Conservation (phyloP, 331 rosid species). For the Malus hybrid region DNA sequence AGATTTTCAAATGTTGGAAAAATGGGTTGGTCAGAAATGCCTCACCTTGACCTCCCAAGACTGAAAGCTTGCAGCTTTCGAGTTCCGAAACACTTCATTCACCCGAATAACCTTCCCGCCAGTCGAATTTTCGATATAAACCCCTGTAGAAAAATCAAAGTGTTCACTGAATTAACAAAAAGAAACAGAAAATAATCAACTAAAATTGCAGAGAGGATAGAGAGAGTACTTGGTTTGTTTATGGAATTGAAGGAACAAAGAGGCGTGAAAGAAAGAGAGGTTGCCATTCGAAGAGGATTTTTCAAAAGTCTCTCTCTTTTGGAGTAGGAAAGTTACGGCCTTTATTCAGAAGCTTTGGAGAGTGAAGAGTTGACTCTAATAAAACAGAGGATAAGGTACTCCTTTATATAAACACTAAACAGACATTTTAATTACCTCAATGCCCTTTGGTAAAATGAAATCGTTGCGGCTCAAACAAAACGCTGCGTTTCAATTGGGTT, state of each 20-base stretch:
- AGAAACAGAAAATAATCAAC: background rate
- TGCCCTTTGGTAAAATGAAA: constrained; percentile 35
- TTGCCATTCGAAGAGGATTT: constrained; percentile 48
- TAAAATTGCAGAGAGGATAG: background rate
- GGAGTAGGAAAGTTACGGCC: no score
- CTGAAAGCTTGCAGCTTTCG: constrained; percentile 48
- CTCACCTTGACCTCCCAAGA: constrained; percentile 76
- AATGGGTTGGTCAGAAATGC: constrained; percentile 14
- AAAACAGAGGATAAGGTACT: constrained; percentile 32
- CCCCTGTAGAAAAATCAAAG: constrained; percentile 23
- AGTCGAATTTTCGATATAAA: constrained; percentile 35
- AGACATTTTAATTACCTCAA: constrained; percentile 14
- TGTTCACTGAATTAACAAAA: background rate
- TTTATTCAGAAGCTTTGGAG: background rate
- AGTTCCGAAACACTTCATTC: constrained; percentile 41
- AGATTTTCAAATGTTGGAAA: background rate
- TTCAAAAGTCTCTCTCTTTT: no score
- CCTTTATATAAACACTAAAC: no score
- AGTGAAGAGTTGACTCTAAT: background rate
- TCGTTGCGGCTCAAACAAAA: background rate
- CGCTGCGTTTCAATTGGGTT: no score
- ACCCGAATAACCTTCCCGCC: constrained; percentile 43
- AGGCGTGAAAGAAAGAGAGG: constrained; percentile 39
- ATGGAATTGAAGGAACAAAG: constrained; percentile 55
- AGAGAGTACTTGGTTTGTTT: constrained; percentile 51